Evolutionary conservation across 306 rosid genomes (phyloP), one percentile per base, ranked within the genome.

Genomic region (Biancaea sappan): DNA sequence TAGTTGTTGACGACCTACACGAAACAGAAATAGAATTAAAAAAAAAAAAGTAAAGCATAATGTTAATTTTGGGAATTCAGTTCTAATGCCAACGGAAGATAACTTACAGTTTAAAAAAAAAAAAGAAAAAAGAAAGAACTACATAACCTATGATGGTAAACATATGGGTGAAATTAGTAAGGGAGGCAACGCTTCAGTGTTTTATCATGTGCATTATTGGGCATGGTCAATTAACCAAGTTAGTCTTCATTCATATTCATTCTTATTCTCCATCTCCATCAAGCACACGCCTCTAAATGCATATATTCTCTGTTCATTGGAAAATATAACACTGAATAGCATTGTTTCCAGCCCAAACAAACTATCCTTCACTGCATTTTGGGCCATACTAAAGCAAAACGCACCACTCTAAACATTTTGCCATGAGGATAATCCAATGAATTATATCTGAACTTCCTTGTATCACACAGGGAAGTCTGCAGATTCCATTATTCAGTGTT

Each of bases 1-100:
- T 84, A 29, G 97, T 84, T 28, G 97, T 76, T 24, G 95, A 90
- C 10, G 93, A 88, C 71, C 98, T 94, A 73, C 80, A 76, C 41
- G 59, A 80, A 56, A 77, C 32, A 54, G 43, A 64, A 48, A 77
- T 73, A 51, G 43, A 41, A 52, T 40, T 59, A 69, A 44, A 66
- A 59, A 16, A 48, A 48, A 13, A 79, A 31, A 66, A 57, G 63
- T 28, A 58, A 79, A 35, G 62, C 34, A 6, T 15, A 25, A 67
- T 61, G 56, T 72, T 44, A 64, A 64, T 77, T 48, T 31, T 38
- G 44, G 32, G 15, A 25, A 48, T 25, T 25, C 43, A 48, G 58
- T 62, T 66, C 22, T 38, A 61, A 60, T 38, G 24, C 34, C 6
- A 67, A 78, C 50, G 21, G 46, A 63, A 71, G 31, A 40, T 53